Base-by-base conservation (phyloP, 495 filamentous ascomycete species). In the Podospora anserina region DNA sequence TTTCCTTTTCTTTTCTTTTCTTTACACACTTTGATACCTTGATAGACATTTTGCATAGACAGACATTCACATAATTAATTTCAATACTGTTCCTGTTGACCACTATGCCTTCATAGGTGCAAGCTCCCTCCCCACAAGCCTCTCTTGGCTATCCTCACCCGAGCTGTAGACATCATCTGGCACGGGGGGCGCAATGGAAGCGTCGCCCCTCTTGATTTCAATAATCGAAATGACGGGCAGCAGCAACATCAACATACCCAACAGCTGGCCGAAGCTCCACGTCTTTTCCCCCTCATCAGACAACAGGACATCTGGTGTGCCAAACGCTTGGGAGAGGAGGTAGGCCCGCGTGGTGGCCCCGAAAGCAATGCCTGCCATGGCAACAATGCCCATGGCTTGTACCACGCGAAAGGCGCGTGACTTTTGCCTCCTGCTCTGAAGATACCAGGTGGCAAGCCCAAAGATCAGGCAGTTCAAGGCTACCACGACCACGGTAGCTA, bases 251-350 rank as follows among this genome's bases (percentile, higher is more conserved):
- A 87, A 75, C 59, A 88, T 67, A 0, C 81, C 79, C 7, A 88
- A 71, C 66, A 87, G 69, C 76, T 87, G 85, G 1, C 86, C 86
- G 68, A 87, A 88, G 55, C 83, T 83, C 84, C 85, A 88, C 19
- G 80, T 77, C 70, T 79, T 82, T 78, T 88, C 86, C 11, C 81
- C 82, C 1, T 73, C 55, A 60, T 86, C 85, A 26, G 67, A 66
- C 13, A 88, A 76, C 23, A 54, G 11, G 4, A 84, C 76, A 3
- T 81, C 75, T 0, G 80, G 80, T 2, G 49, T 72, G 2, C 82
- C 82, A 72, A 88, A 87, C 15, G 86, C 85, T 63, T 86, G 82
- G 0, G 81, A 82, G 0, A 86, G 75, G 53, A 86, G 64, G 11
- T 83, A 78, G 5, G 86, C 81, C 23, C 85, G 74, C 1, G 81